phyloP scores from a whole-genome alignment of 805 yeast genomes.

The Hagleromyces aurorensis region DNA sequence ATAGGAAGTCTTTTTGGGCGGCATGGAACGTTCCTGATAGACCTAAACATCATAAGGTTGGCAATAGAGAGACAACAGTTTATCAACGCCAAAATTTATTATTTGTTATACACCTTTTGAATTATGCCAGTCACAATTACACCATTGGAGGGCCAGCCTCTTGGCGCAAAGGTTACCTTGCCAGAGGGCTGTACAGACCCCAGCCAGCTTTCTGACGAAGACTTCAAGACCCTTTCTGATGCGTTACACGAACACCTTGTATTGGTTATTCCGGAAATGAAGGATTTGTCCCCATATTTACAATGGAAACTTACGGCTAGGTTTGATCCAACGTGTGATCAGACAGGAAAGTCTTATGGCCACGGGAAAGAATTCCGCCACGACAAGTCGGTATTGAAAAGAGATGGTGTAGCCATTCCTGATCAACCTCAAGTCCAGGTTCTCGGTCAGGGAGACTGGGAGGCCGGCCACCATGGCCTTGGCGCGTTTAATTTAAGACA shows the following conservation, averaged over 20 bases:
- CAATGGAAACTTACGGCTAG: constrained; percentile 70
- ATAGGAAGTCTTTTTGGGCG: too few relatives aligned
- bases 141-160: constrained; percentile 31
- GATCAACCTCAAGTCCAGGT: constrained; percentile 85
- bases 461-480: constrained; percentile 49
- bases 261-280: constrained; percentile 65
- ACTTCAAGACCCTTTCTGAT: constrained; percentile 51
- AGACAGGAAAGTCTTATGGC: constrained; percentile 57
- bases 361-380: constrained; percentile 76
- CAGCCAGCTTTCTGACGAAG: constrained; percentile 52
- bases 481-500: constrained; percentile 59
- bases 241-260: constrained; percentile 67
- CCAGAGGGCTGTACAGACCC: constrained; percentile 75
- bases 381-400: constrained; percentile 57
- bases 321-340: constrained; percentile 62
- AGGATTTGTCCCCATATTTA: constrained; percentile 58
- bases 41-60: too few relatives aligned
- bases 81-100: too few relatives aligned
- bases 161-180: constrained; percentile 61
- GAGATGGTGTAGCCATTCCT: constrained; percentile 76
- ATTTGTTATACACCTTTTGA: too few relatives aligned
- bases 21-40: too few relatives aligned
- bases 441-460: constrained; percentile 73
- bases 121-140: constrained; percentile 16
- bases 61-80: too few relatives aligned